Evolutionary conservation across 345 rosid species (phyloP).

Genomic region (Populus pruinosa): DNA sequence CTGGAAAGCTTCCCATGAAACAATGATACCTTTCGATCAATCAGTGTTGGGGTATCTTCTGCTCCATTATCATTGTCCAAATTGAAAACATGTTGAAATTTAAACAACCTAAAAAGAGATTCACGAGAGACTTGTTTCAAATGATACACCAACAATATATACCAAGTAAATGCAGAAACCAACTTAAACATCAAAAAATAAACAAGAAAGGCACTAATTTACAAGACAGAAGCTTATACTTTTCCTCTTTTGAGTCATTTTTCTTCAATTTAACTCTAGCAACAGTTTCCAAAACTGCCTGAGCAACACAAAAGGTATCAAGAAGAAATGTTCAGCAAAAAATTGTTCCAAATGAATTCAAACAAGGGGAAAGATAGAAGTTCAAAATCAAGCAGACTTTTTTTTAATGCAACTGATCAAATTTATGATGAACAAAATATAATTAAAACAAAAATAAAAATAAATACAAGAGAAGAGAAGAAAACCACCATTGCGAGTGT

Average conservation of each 20-base stretch:
- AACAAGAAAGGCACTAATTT: not conserved
- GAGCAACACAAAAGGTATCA: constrained; percentile 13
- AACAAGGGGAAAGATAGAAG: not conserved
- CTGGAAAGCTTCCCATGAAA: not conserved
- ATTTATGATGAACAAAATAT: not conserved
- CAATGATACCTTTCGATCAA: constrained; percentile 72
- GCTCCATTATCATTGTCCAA: constrained; percentile 81
- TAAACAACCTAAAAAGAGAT: constrained; percentile 57
- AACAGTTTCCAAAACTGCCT: constrained; percentile 94
- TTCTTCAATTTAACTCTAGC: constrained; percentile 81
- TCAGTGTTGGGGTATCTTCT: constrained; percentile 86
- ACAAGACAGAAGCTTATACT: constrained; percentile 47
- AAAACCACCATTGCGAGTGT: not conserved
- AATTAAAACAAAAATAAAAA: no score
- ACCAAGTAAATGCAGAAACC: not conserved
- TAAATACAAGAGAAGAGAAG: not conserved
- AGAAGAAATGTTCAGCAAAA: constrained; percentile 5
- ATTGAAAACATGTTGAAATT: constrained; percentile 76
- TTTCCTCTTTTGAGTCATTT: constrained; percentile 85
- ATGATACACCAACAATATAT: not conserved
- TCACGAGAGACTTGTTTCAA: constrained; percentile 8
- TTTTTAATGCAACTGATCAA: not conserved
- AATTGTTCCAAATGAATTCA: not conserved
- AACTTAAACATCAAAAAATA: not conserved
- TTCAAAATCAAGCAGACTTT: not conserved